Base-by-base conservation (phyloP, 1,139 yeast genomes). In the Kluyveromyces sp. region DNA sequence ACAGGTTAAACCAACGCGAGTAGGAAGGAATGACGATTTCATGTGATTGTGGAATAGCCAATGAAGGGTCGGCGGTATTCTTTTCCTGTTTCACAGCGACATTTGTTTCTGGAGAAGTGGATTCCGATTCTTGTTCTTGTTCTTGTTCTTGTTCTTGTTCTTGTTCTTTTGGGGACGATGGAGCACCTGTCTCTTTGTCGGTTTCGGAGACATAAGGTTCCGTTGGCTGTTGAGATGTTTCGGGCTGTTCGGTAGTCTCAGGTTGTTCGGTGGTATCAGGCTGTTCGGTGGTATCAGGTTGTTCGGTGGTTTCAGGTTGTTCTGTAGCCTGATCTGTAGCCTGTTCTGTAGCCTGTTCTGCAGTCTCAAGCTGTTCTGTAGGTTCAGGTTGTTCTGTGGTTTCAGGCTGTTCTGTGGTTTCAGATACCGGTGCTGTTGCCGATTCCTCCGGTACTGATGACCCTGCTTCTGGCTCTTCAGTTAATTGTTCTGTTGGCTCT, bases 21-120 rank as follows among this genome's bases (percentile, higher is more conserved):
- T 90, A 92, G 2, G 97, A 89, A 3, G 99, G 99, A 32, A 92
- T 76, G n/a, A 92, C 81, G 47, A 92, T 84, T 8, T 88, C 78
- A 62, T 92, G 97, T 0, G 95, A 80, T 68, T 92, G 98, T 29
- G 73, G 73, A 29, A 69, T 53, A 25, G 44, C 45, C 30, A 51
- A 41, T 25, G 48, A 31, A 3, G 34, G 36, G 25, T 41, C 45
- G 25, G 10, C 25, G 31, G 32, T 21, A 4, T 26, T 26, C 26
- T 26, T 33, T 21, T 33, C 45, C 27, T 37, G 39, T 10, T 7
- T 33, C 30, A 34, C 48, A 25, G 35, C 26, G 35, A 30, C 32
- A 33, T 43, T 42, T 7, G 10, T 4, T 5, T 38, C 25, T 8
- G 30, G 21, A 29, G 39, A 30, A 30, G 35, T 26, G 8, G 30